Percentiles rank a stretch among this genome's conserved stretches.
phyloP scores from a whole-genome alignment of 495 filamentous ascomycete genomes.

The Talaromyces ruber region DNA sequence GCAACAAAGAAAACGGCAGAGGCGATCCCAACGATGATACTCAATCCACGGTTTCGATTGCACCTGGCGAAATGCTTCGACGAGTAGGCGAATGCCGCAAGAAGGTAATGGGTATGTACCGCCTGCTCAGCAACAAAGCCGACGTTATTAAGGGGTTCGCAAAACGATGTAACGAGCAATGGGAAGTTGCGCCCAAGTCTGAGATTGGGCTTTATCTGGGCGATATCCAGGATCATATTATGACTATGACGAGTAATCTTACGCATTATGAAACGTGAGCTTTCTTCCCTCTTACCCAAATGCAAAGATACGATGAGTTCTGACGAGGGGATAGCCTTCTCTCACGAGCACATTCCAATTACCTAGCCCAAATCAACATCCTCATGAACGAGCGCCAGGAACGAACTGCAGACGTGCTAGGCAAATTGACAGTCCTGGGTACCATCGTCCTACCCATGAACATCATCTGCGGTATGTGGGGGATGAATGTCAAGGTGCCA shows the following conservation, averaged over 20 bases:
- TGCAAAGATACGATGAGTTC: conserved; percentile 10
- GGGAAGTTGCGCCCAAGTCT: conserved; percentile 88
- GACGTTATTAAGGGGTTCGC: conserved; percentile 99
- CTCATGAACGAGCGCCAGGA: conserved; percentile 96
- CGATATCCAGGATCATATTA: conserved; percentile 97
- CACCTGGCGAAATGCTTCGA: conserved; percentile 74
- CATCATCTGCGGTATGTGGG: conserved; percentile 96
- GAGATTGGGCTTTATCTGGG: conserved; percentile 95
- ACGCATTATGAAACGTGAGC: conserved; percentile 91
- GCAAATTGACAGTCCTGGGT: conserved; percentile 89
- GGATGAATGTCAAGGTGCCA: conserved; percentile 96
- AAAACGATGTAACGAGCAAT: conserved; percentile 97
- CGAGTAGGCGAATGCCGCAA: conserved; percentile 90
- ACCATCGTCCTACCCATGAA: conserved; percentile 98
- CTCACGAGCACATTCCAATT: conserved; percentile 88
- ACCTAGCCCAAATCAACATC: conserved; percentile 91
- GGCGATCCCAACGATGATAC: conserved; percentile 17
- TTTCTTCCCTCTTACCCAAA: not conserved
- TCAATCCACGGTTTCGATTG: conserved; percentile 34
- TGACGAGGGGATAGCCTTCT: conserved; percentile 54
- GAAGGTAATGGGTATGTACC: conserved; percentile 91
- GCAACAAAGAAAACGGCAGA: conserved; percentile 3
- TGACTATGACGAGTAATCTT: conserved; percentile 94
- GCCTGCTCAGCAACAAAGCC: conserved; percentile 91
- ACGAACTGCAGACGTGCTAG: conserved; percentile 86